These are phyloP conservation scores for Nephelium lappaceum DNA, from an alignment of 345 rosid species.

Conservation along the genomic window DNA sequence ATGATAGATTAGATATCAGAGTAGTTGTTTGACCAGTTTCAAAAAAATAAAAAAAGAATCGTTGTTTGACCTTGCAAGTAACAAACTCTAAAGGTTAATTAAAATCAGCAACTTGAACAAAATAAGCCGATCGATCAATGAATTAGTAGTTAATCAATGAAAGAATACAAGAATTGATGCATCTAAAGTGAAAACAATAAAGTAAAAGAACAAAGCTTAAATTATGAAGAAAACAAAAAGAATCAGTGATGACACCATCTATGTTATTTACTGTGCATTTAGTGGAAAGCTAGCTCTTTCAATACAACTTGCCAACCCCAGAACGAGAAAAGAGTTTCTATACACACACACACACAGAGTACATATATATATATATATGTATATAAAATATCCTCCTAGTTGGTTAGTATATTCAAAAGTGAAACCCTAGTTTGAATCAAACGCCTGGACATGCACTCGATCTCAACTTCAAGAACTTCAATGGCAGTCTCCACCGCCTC, in stretches of 20 bases:
- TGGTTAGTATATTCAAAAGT: constrained; percentile 72
- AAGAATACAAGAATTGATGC: neutral
- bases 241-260: neutral
- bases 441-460: constrained; percentile 66
- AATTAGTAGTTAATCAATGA: neutral
- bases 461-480: constrained; percentile 65
- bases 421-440: constrained; percentile 82
- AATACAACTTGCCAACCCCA: neutral
- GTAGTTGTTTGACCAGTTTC: too few species aligned
- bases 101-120: too few species aligned
- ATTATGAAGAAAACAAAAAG: neutral
- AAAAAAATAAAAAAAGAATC: too few species aligned
- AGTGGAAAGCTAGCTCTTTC: neutral
- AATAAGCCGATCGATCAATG: neutral
- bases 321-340: neutral
- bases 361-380: too few species aligned
- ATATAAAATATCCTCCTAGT: constrained; percentile 19
- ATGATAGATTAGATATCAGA: neutral
- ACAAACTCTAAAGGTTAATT: too few species aligned
- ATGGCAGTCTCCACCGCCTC: constrained; percentile 73
- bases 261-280: neutral
- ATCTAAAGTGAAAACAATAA: neutral
- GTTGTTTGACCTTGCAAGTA: too few species aligned
- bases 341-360: too few species aligned
- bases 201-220: neutral